phyloP scores from a whole-genome alignment of 305 asterid genomes.

The Solanum chacoense region DNA sequence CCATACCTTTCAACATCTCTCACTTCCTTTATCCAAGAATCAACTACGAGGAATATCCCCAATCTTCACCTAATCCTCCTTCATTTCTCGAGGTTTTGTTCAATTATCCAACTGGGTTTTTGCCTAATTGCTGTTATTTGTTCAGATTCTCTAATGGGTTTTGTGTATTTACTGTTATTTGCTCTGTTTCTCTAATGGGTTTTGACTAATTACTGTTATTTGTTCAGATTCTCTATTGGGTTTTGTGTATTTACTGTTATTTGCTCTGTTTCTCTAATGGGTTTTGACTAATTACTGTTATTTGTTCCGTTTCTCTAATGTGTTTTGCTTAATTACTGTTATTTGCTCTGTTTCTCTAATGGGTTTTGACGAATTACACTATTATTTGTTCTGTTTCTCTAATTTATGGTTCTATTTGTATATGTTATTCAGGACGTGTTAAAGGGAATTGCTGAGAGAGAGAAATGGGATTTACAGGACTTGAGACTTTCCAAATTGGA shows the following conservation, averaged over 20 bases:
- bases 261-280: background rate
- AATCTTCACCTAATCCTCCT: constrained; percentile 22
- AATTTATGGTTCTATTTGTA: background rate
- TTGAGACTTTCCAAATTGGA: constrained; percentile 50
- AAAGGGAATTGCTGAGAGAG: constrained; percentile 42
- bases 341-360: background rate
- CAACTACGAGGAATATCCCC: constrained; percentile 17
- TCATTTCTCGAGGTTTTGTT: background rate
- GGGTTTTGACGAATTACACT: background rate
- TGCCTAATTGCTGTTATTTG: background rate
- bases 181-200: background rate
- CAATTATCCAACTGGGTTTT: background rate
- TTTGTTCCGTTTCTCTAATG: background rate
- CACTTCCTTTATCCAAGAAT: constrained; percentile 43
- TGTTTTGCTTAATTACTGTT: background rate
- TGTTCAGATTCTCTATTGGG: background rate
- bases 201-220: background rate
- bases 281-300: background rate
- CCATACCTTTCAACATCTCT: constrained; percentile 43
- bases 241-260: background rate
- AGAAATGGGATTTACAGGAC: constrained; percentile 58
- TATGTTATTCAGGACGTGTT: constrained; percentile 37
- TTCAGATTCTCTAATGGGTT: background rate
- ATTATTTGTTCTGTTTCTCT: background rate
- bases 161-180: background rate